Conservation (phyloP, 495 filamentous ascomycete species). For the Hyaloscypha finlandica region DNA sequence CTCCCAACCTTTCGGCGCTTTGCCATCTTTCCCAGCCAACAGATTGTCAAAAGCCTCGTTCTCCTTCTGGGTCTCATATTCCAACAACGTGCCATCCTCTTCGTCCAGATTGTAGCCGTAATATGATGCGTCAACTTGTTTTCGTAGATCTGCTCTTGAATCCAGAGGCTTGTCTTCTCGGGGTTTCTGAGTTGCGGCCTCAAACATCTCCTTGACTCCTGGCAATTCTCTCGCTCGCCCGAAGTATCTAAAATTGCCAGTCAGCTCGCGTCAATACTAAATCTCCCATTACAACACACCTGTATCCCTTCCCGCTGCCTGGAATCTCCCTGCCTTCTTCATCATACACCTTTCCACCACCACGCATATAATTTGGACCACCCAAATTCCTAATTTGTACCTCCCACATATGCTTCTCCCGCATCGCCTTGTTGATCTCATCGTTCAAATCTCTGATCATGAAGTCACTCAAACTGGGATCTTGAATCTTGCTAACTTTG, state of each 20-base stretch:
- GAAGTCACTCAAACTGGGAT: conserved; percentile 82
- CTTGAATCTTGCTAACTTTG: conserved; percentile 95
- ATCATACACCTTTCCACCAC: conserved; percentile 76
- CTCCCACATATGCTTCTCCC: conserved; percentile 99
- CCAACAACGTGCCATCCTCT: conserved; percentile 82
- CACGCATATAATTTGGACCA: conserved; percentile 98
- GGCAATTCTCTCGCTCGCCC: conserved; percentile 88
- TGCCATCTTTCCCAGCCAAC: conserved; percentile 41
- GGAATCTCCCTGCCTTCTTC: conserved; percentile 90
- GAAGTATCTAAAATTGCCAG: conserved; percentile 67
- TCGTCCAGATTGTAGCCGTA: conserved; percentile 95
- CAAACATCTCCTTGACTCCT: conserved; percentile 96
- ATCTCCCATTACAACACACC: conserved; percentile 33
- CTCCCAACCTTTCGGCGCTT: conserved; percentile 69
- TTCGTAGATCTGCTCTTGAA: conserved; percentile 67
- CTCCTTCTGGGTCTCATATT: conserved; percentile 83
- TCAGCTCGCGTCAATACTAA: conserved; percentile 36
- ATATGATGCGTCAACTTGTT: conserved; percentile 89
- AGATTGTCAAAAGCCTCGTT: conserved; percentile 73
- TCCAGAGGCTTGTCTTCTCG: conserved; percentile 61
- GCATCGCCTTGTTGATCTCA: conserved; percentile 98
- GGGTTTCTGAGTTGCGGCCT: conserved; percentile 64
- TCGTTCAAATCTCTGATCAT: conserved; percentile 98
- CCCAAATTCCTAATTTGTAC: conserved; percentile 91
- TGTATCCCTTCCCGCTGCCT: conserved; percentile 86